Evolutionary conservation across 495 filamentous ascomycete genomes (phyloP), one percentile per base, ranked within the genome.

Genomic region (Neurospora sp.): DNA sequence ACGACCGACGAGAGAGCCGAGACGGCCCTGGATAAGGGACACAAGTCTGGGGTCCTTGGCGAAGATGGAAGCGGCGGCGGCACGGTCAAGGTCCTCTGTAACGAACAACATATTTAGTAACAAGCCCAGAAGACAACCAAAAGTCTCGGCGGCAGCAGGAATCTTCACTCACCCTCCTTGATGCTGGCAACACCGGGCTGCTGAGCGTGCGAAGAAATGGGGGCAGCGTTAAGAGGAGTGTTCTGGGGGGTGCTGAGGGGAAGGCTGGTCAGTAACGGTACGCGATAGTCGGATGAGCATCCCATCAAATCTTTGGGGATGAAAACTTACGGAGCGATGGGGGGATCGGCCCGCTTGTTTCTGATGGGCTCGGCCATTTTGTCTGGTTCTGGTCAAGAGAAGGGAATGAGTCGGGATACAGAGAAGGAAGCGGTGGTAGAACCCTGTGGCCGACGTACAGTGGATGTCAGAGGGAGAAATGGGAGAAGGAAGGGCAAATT

Each of bases 151-250:
- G 77, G 73, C 78, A 78, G 80, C 20, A n/a, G 37, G 27, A 31
- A 11, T 31, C 14, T 60, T 69, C 23, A 87, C 87, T 79, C 83
- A 98, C 96, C 96, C 90, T 99, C 96, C 84, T 95, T 93, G 86
- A 99, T 98, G 84, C 93, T 98, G 75, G 93, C 87, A 76, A 99
- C 91, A 70, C 92, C 92, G 74, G 96, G 96, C 85, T 97, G 93
- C 85, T 97, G 93, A 75, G 96, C 96, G 84, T 96, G 95, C 72
- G 96, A 98, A 20, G 94, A 96, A 83, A 99, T 99, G 62, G 96
- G 96, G 75, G 96, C 96, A 86, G 94, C 94, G 81, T 89, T 93
- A 46, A 93, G 91, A 76, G 96, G 95, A 23, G 95, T 97, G 84
- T 98, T 97, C 86, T 98, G 95, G 78, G 95, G 95, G 78, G 95